Conservation (phyloP, 2,329 filamentous ascomycete genomes). For the Dendrostoma leiphaemia region DNA sequence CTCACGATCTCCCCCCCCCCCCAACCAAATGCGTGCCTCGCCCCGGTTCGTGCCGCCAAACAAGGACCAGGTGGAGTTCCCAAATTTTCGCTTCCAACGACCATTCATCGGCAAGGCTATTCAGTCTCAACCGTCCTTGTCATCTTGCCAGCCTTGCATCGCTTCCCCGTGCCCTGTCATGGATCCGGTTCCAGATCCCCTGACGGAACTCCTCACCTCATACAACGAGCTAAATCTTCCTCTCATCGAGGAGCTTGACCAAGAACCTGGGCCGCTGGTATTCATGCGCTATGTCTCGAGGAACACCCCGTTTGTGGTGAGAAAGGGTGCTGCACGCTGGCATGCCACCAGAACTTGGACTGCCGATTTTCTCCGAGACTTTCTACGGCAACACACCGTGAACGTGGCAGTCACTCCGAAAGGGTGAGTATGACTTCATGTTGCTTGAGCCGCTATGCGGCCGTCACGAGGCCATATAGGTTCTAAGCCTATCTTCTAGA, state of each 20-base stretch:
- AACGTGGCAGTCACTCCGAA: slow-evolving; percentile 76
- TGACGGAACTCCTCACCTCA: slow-evolving; percentile 58
- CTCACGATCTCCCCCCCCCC: neutral
- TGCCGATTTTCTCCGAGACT: slow-evolving; percentile 53
- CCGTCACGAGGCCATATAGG: too few species aligned
- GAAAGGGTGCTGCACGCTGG: slow-evolving; percentile 62
- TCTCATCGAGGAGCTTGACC: slow-evolving; percentile 57
- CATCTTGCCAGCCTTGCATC: slow-evolving; percentile 8
- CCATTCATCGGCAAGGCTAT: slow-evolving; percentile 9
- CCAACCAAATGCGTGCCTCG: neutral
- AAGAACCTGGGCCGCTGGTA: slow-evolving; percentile 70
- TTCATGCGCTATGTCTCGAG: slow-evolving; percentile 75
- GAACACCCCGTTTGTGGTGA: slow-evolving; percentile 74
- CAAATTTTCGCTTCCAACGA: neutral
- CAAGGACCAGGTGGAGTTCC: neutral
- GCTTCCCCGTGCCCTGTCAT: slow-evolving; percentile 5
- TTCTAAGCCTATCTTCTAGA: neutral
- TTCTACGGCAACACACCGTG: slow-evolving; percentile 56
- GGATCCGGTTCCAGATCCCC: slow-evolving; percentile 33
- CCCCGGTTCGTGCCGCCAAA: neutral
- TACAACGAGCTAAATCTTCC: slow-evolving; percentile 71
- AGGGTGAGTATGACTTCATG: slow-evolving; percentile 46
- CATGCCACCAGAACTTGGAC: slow-evolving; percentile 62
- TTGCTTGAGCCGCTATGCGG: neutral
- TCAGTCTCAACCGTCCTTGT: neutral